Percentiles rank a stretch among this genome's conserved stretches.
phyloP scores from a whole-genome alignment of 306 rosid species.

The Calophaca sinica region DNA sequence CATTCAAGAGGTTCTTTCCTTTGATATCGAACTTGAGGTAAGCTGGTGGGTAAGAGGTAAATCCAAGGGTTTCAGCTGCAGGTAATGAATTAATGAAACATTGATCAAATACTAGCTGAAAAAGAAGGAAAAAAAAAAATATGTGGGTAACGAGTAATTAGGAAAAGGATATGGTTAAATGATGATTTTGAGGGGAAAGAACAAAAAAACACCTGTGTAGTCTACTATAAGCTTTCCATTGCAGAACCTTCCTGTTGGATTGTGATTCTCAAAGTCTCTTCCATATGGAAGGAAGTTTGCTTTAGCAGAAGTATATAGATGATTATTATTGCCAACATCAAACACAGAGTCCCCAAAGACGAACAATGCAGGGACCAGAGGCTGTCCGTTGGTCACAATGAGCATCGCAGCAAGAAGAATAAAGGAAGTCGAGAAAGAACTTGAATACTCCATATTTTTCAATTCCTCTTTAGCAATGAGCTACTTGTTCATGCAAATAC shows the following conservation, averaged over 20 bases:
- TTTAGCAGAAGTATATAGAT: conserved; percentile 54
- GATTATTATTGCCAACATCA: conserved; percentile 78
- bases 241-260: conserved; percentile 76
- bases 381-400: conserved; percentile 54
- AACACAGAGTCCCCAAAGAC: conserved; percentile 77
- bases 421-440: conserved; percentile 29
- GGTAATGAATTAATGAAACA: conserved; percentile 14
- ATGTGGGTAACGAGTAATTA: background rate
- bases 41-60: conserved; percentile 52
- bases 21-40: conserved; percentile 43
- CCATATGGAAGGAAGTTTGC: conserved; percentile 80
- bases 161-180: background rate
- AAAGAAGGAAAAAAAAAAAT: background rate
- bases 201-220: conserved; percentile 53
- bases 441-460: background rate
- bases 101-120: background rate
- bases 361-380: conserved; percentile 72
- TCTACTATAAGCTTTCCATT: conserved; percentile 79
- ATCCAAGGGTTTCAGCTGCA: conserved; percentile 56
- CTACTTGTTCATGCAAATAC: background rate
- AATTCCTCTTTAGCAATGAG: background rate
- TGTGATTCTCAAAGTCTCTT: conserved; percentile 62
- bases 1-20: conserved; percentile 50
- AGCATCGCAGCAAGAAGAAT: conserved; percentile 46
- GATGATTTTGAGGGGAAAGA: background rate